Evolutionary conservation across 192 early-diverging fungal genomes (phyloP), one percentile per base, ranked within the genome.

Genomic region (Coemansia nantahalensis): DNA sequence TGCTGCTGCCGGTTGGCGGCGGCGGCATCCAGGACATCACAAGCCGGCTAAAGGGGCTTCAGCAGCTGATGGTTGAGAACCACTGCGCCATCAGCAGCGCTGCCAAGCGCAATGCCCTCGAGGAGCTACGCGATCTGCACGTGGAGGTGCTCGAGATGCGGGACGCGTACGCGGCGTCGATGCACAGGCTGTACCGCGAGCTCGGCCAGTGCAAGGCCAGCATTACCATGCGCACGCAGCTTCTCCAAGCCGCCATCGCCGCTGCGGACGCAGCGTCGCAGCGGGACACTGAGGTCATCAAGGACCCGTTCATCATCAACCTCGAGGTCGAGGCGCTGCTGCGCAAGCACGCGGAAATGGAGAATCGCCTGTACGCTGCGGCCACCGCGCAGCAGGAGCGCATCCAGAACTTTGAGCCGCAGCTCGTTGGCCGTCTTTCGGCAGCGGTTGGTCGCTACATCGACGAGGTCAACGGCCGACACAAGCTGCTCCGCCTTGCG

Each of bases 221-320:
- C 39, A 45, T 59, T 15, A 12, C 38, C 8, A 45, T 46, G 51
- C 58, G 63, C 30, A 19, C 47, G 13, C 46, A 54, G 21, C 37
- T 58, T 28, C 59, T 74, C 30, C 45, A 47, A 6, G 33, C 46
- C 13, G 54, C 63, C 1, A 54, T 66, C 31, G 42, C 36, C 10
- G 59, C 65, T 0, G 62, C 54, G 1, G 19, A 45, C 30, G 32
- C 39, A 16, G 23, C 51, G 11, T 19, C 21, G 5, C 41, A 39
- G 7, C 35, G 36, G 5, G 26, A 22, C 16, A 39, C 41, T 2
- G 65, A 68, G 38, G 47, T 51, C 2, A 56, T 31, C 14, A 66
- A 66, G 55, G 71, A 75, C 48, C 71, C 71, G 37, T 75, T 75
- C 30, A 67, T 75, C 37, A 46, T 75, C n/a, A 58, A 58, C 34